Evolutionary conservation across 2,329 filamentous ascomycete genomes (phyloP), one percentile per base, ranked within the genome.

Genomic region (Alternaria triticimaculans): DNA sequence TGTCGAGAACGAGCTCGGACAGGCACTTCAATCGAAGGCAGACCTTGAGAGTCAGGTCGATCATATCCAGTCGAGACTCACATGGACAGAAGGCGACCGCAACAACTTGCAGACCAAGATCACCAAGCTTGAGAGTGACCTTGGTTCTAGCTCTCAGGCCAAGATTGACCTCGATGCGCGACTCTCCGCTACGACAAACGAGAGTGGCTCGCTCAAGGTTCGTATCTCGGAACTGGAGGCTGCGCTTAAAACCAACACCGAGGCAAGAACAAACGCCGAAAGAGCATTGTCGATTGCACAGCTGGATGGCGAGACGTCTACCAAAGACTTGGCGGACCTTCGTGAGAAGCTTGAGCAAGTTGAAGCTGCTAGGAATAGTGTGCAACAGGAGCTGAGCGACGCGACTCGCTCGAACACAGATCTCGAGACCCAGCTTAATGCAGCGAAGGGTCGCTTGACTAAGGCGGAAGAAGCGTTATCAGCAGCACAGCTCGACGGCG

Each of bases 191-290:
- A 63, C 58, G 20, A 60, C 62, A 8, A 33, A 57, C 2, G 67
- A 72, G 18, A 61, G 59, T n/a, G 53, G 44, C 14, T 51, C 54
- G 6, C 66, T 73, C 5, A 63, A 66, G 43, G 49, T 44, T 11
- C 55, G 55, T 12, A 54, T 69, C 8, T 45, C 64, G 5, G 69
- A 74, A 10, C 66, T 73, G 10, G 66, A 72, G 48, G 21, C 55
- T 11, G 41, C 44, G 9, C 56, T 73, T 1, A 44, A 60, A 11
- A 43, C 48, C 1, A 66, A 45, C 15, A 48, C 48, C 12, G 51
- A 67, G 2, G 66, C 62, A 0, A 69, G 60, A 15, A 41, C 51
- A 0, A 63, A 65, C 7, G 37, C 53, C 10, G 68, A 72, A 49
- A 56, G 62, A 25, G 48, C 56, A 23, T 45, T 73, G 14, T 48